Base-by-base conservation (phyloP, 371 early-diverging fungal species). In the Rhizopus arrhizus region DNA sequence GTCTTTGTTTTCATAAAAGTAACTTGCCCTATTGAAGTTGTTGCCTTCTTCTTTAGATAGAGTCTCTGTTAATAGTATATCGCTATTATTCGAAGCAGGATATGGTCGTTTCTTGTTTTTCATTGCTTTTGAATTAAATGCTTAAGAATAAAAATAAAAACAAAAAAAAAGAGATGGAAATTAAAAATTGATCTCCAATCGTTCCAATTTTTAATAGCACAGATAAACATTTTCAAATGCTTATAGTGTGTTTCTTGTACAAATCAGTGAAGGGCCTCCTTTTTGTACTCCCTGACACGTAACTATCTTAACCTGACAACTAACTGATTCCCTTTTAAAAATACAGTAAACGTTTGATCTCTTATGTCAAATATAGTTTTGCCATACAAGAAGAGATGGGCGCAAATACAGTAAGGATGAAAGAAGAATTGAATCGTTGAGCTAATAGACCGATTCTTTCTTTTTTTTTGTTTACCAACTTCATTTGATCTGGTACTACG, bases 1-100 rank as follows among this genome's bases (percentile, higher is more conserved):
- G 42, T 10, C 5, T 9, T 28, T 50, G 12, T 45, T 33, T 43
- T 43, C 43, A 43, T 43, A 43, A 11, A 15, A 15, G 43, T 43
- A 43, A 4, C 38, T 53, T 1, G 22, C 34, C 3, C 12, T 43
- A 16, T 58, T 7, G 3, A 7, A 38, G 3, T 5, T 51, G 41
- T 8, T 9, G 9, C 16, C 56, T 2, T 34, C 35, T 29, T 35
- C 47, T 16, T 43, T 43, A 6, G 43, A n/a, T 6, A 43, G n/a
- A 15, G 43, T 15, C 15, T 43, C 43, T n/a, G 36, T n/a, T 4
- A 57, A 29, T 28, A 48, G 48, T 16, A 47, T 48, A 9, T 57
- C 38, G 28, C 35, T 43, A 31, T 36, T 36, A 9, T 36, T 36
- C 36, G 48, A 5, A 5, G 33, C 35, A 5, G 34, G 47, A 12